A percentile compares a stretch with the other conserved stretches of the same genome.
phyloP scores from a whole-genome alignment of 306 rosid genomes.

The Begonia loranthoides region DNA sequence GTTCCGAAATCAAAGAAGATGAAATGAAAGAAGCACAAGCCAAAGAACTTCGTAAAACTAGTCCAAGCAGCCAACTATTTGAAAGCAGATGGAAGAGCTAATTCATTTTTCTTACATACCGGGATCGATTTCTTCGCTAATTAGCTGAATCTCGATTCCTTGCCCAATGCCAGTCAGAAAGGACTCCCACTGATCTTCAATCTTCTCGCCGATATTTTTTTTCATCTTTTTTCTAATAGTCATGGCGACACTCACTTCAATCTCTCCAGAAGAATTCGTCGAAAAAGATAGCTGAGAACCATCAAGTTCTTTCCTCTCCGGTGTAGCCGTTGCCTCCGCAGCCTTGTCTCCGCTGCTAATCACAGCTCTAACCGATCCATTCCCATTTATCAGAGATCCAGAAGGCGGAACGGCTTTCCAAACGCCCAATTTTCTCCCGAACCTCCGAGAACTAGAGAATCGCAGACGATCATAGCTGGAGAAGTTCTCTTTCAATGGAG shows the following conservation, averaged over 20 bases:
- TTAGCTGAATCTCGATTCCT: conserved; percentile 67
- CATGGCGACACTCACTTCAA: conserved; percentile 46
- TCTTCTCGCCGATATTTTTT: conserved; percentile 40
- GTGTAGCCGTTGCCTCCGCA: conserved; percentile 13
- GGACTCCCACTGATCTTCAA: conserved; percentile 69
- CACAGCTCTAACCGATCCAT: conserved; percentile 25
- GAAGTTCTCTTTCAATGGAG: conserved; percentile 12
- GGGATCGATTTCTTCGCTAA: conserved; percentile 61
- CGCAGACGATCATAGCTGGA: conserved; percentile 11
- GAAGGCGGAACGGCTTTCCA: conserved; percentile 6
- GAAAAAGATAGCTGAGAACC: conserved; percentile 20
- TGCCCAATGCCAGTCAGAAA: conserved; percentile 65
- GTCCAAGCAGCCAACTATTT: no score
- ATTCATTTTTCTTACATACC: conserved; percentile 21
- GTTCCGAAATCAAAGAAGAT: not conserved
- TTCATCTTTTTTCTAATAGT: conserved; percentile 71
- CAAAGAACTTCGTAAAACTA: no score
- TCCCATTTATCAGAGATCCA: conserved; percentile 10
- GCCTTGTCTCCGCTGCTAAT: conserved; percentile 42
- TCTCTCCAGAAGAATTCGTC: conserved; percentile 11
- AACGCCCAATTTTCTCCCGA: not conserved
- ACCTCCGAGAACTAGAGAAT: conserved; percentile 10
- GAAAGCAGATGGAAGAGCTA: not conserved
- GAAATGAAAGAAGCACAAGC: not conserved
- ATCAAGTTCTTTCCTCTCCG: conserved; percentile 23